Conservation (phyloP, 139 green algal genomes). For the Chlorella vulgaris region DNA sequence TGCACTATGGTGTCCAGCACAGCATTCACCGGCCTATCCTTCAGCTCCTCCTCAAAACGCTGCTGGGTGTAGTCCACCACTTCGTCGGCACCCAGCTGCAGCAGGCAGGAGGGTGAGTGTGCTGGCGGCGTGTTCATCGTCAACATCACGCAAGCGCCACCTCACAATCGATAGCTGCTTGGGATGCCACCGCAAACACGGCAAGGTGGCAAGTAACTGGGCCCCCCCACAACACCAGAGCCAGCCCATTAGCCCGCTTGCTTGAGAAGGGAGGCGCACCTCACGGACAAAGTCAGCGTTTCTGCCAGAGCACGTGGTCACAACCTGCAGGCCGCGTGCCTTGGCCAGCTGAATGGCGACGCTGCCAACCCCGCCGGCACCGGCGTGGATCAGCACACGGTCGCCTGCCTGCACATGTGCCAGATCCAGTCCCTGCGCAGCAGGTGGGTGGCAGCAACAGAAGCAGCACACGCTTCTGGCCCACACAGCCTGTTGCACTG, state of each 20-base stretch:
- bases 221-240: too few species aligned
- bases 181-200: too few species aligned
- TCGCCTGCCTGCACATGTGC: background rate
- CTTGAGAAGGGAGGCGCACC: background rate
- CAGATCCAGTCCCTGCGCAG: constrained; percentile 17
- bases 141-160: too few species aligned
- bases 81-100: constrained; percentile 20
- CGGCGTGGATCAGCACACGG: constrained; percentile 52
- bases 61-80: constrained; percentile 18
- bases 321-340: background rate
- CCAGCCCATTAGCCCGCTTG: background rate
- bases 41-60: background rate
- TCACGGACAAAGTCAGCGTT: constrained; percentile 11
- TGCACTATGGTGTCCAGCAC: constrained; percentile 7
- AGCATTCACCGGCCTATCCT: background rate
- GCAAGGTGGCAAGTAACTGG: too few species aligned
- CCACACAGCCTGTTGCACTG: too few species aligned
- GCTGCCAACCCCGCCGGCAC: constrained; percentile 48
- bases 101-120: background rate
- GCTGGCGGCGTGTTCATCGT: too few species aligned
- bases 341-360: constrained; percentile 46
- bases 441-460: too few species aligned
- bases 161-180: too few species aligned
- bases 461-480: too few species aligned
- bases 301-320: background rate